phyloP scores from a whole-genome alignment of 2,329 filamentous ascomycete species.

The Fusarium hostae region DNA sequence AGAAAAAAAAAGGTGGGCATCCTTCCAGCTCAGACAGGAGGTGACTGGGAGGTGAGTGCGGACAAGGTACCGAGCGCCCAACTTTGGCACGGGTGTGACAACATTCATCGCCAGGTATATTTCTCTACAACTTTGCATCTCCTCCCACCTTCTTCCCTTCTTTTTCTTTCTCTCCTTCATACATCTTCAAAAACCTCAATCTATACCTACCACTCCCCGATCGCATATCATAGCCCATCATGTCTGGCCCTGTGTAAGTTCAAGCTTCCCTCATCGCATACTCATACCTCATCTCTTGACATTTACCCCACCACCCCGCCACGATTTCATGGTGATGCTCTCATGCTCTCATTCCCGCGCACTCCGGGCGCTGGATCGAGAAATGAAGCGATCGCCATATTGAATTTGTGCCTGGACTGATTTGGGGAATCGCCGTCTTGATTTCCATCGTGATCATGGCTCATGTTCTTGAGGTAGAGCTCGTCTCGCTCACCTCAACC shows the following conservation, averaged over 20 bases:
- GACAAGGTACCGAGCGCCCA: constrained; percentile 38
- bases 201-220: constrained; percentile 20
- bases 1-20: constrained; percentile 27
- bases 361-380: constrained; percentile 34
- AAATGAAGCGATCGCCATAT: constrained; percentile 32
- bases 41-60: constrained; percentile 16
- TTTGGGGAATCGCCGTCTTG: background rate
- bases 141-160: constrained; percentile 31
- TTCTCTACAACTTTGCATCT: constrained; percentile 40
- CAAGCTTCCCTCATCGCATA: constrained; percentile 39
- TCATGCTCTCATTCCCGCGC: constrained; percentile 52
- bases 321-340: constrained; percentile 36
- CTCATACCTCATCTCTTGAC: constrained; percentile 34
- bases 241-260: constrained; percentile 77
- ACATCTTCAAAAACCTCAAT: constrained; percentile 29
- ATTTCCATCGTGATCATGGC: constrained; percentile 48
- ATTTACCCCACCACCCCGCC: constrained; percentile 56
- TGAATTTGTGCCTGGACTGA: constrained; percentile 22
- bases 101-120: constrained; percentile 38
- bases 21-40: constrained; percentile 2
- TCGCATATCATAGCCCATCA: constrained; percentile 54
- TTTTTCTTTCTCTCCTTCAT: constrained; percentile 32
- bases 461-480: constrained; percentile 65
- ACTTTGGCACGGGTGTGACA: constrained; percentile 39
- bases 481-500: constrained; percentile 78